A percentile compares a stretch with the other conserved stretches of the same genome.
Evolutionary conservation across 805 yeast genomes (phyloP).

Genomic region (Komagataella mondaviorum): DNA sequence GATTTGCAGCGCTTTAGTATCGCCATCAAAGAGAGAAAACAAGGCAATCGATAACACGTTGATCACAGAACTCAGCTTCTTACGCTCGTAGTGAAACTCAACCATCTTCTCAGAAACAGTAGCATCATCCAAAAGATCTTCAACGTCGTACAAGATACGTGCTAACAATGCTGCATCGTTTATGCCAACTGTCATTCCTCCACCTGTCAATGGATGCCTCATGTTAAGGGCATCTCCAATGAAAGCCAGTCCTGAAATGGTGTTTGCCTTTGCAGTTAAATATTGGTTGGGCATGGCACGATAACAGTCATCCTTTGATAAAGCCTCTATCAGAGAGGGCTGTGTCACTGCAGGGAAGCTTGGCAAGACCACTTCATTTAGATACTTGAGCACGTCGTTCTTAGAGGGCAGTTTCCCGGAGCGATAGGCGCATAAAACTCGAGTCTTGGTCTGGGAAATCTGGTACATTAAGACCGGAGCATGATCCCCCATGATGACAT

Average conservation of each 20-base stretch:
- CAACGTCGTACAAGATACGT: slow-evolving; percentile 38
- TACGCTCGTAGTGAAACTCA: slow-evolving; percentile 68
- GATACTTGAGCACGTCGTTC: slow-evolving; percentile 40
- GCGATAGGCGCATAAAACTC: slow-evolving; percentile 82
- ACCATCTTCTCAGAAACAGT: slow-evolving; percentile 40
- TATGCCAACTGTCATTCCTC: slow-evolving; percentile 97
- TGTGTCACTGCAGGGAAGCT: slow-evolving; percentile 48
- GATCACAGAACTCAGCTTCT: slow-evolving; percentile 67
- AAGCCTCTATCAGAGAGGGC: slow-evolving; percentile 59
- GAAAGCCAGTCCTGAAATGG: slow-evolving; percentile 62
- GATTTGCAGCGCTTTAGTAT: slow-evolving; percentile 44
- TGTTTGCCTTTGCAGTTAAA: slow-evolving; percentile 64
- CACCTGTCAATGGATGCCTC: slow-evolving; percentile 98
- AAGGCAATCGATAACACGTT: slow-evolving; percentile 87
- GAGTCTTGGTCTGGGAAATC: slow-evolving; percentile 67
- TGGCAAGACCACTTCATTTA: slow-evolving; percentile 48
- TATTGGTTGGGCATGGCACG: slow-evolving; percentile 91
- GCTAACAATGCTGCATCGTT: slow-evolving; percentile 69
- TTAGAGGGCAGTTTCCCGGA: slow-evolving; percentile 60
- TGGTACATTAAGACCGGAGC: slow-evolving; percentile 87
- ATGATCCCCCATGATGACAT: slow-evolving; percentile 76
- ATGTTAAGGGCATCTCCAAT: slow-evolving; percentile 92
- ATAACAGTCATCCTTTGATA: slow-evolving; percentile 37
- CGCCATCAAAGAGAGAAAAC: slow-evolving; percentile 84
- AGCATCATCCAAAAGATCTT: slow-evolving; percentile 44